phyloP scores from a whole-genome alignment of 1,284 basidiomycete genomes.

The Apiotrichum laibachii region DNA sequence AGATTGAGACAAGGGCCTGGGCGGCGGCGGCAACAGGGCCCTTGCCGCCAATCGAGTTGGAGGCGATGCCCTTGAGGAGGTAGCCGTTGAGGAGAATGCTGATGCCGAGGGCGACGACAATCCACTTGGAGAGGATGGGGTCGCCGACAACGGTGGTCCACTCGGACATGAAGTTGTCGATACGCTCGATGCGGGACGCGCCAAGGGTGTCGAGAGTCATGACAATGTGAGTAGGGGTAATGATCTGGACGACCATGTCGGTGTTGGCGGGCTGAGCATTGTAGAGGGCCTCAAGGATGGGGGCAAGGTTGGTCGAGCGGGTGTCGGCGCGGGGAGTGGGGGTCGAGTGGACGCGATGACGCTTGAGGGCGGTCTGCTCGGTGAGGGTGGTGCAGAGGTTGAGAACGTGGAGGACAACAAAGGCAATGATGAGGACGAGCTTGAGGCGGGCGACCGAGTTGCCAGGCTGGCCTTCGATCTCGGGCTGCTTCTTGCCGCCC shows the following conservation, averaged over 20 bases:
- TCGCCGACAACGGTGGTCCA: constrained; percentile 96
- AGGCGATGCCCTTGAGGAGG: constrained; percentile 71
- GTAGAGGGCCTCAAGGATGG: constrained; percentile 63
- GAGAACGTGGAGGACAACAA: constrained; percentile 82
- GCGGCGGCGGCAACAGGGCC: constrained; percentile 54
- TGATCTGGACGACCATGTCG: constrained; percentile 67
- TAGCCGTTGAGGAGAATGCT: constrained; percentile 92
- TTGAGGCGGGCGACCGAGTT: constrained; percentile 87
- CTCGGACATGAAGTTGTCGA: constrained; percentile 87
- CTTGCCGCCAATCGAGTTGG: constrained; percentile 49
- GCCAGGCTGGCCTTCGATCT: constrained; percentile 46
- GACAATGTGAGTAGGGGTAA: constrained; percentile 65
- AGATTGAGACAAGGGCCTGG: constrained; percentile 51
- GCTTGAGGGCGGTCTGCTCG: constrained; percentile 63
- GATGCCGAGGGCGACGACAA: constrained; percentile 80
- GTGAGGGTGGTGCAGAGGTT: constrained; percentile 93
- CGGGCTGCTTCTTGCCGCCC: constrained; percentile 11
- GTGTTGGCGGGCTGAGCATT: constrained; percentile 52
- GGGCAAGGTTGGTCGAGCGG: constrained; percentile 58
- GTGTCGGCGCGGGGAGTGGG: constrained; percentile 42
- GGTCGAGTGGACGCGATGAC: constrained; percentile 54
- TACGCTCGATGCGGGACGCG: constrained; percentile 50
- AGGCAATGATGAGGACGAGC: constrained; percentile 81
- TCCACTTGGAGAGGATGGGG: constrained; percentile 93
- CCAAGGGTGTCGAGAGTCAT: constrained; percentile 28